Evolutionary conservation across 352 stramenopile genomes (phyloP), one percentile per base, ranked within the genome.

Genomic region (Phytophthora rubi): DNA sequence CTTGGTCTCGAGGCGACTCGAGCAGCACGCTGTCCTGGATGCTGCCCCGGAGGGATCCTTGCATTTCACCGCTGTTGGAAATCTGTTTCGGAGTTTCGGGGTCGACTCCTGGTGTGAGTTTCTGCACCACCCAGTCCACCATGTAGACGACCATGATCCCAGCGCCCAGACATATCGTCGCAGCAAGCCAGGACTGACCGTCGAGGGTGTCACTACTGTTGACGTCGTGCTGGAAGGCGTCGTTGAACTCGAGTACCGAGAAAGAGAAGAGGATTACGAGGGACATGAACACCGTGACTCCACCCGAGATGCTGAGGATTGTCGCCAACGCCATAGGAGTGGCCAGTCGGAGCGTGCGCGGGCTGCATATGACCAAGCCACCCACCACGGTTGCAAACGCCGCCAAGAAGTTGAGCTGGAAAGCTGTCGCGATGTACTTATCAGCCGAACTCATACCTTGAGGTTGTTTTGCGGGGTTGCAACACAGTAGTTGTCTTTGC

Each of bases 131-230:
- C 16, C 74, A 70, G 65, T 88, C 81, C 42, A 89, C 69, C 1
- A 37, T 23, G 54, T 87, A 86, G 44, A 88, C 77, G 23, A 88
- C 55, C 21, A 77, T 30, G 13, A 98, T 88, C 26, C 94, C 91
- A 26, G 58, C 79, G 72, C 95, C 94, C 68, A 98, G 94, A 71
- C 81, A 95, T 0, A 88, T 54, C 6, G 92, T 97, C 9, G 88
- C 79, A 42, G 83, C 92, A 28, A 94, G 68, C 77, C 93, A 96
- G 0, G 83, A 82, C 32, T 86, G 59, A 1, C 77, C 78, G 4
- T 30, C 57, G 10, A 77, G 65, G 6, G 55, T 59, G 7, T 72
- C 45, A 37, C 73, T 56, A 21, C 63, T 68, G 6, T 62, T 70
- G 3, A 70, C 42, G 2, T 75, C 72, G 5, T 51, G 63, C n/a